phyloP scores from a whole-genome alignment of 495 filamentous ascomycete genomes.

The Podospora pseudoanserina region DNA sequence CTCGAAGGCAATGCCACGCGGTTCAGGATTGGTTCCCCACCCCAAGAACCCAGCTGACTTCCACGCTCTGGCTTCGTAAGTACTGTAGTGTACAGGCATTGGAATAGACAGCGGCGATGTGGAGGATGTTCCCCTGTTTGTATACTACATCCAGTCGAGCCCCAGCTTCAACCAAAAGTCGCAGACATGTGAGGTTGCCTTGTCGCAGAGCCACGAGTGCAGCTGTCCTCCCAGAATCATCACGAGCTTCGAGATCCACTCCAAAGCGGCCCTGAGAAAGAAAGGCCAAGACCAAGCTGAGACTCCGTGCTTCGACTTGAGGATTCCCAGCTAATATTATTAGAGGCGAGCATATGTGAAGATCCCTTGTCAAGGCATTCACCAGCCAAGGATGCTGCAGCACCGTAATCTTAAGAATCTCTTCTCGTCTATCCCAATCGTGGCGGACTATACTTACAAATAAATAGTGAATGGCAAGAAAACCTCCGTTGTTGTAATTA shows the following conservation, averaged over 20 bases:
- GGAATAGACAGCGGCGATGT: not conserved
- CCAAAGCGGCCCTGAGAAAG: not conserved
- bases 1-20: not conserved
- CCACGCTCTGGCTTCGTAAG: not conserved
- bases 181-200: not conserved
- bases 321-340: not conserved
- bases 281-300: not conserved
- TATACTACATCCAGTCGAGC: not conserved
- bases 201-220: not conserved
- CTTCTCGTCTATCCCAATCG: no score
- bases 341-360: not conserved
- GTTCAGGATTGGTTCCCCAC: not conserved
- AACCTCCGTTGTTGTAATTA: not conserved
- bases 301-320: not conserved
- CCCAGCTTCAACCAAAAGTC: not conserved
- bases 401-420: no score
- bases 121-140: not conserved
- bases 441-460: no score
- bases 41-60: not conserved
- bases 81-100: not conserved
- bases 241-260: not conserved
- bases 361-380: no score
- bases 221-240: not conserved
- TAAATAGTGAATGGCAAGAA: not conserved
- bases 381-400: no score